These are phyloP conservation scores for Boletus sp. DNA, from an alignment of 1,284 basidiomycete genomes.

Conservation along the genomic window DNA sequence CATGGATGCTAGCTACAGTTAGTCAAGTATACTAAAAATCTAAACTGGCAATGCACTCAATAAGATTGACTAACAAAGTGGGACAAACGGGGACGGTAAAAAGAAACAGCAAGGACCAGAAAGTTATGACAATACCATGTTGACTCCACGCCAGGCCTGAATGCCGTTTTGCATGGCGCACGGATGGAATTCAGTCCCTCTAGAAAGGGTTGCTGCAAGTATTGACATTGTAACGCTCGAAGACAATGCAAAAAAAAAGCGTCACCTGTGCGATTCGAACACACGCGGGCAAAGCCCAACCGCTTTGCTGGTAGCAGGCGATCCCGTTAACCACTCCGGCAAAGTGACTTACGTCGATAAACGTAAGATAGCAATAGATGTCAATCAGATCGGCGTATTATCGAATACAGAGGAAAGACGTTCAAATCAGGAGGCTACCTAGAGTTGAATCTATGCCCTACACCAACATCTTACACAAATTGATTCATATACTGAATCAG, in stretches of 20 bases:
- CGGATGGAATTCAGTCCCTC: no score
- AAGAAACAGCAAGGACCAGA: background rate
- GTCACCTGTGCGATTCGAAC: conserved; percentile 88
- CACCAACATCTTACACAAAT: conserved; percentile 37
- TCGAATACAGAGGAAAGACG: no score
- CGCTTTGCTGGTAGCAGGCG: conserved; percentile 74
- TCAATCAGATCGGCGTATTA: no score
- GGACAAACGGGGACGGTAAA: background rate
- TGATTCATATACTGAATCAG: conserved; percentile 59
- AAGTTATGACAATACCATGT: background rate
- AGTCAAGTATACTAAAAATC: no score
- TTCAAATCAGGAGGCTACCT: background rate
- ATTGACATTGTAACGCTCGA: no score
- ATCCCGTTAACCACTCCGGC: conserved; percentile 91
- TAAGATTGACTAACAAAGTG: background rate
- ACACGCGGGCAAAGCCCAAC: conserved; percentile 81
- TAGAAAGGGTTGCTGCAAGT: no score
- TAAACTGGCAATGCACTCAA: no score
- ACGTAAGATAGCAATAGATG: background rate
- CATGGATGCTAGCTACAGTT: no score
- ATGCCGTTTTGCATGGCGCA: no score
- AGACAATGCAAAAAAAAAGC: conserved; percentile 41
- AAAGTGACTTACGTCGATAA: conserved; percentile 55
- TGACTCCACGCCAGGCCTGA: background rate
- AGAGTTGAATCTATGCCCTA: conserved; percentile 14